A percentile compares a stretch with the other conserved stretches of the same genome.
Evolutionary conservation across 2,329 filamentous ascomycete genomes (phyloP).

Genomic region (Lizonia empirigonia): DNA sequence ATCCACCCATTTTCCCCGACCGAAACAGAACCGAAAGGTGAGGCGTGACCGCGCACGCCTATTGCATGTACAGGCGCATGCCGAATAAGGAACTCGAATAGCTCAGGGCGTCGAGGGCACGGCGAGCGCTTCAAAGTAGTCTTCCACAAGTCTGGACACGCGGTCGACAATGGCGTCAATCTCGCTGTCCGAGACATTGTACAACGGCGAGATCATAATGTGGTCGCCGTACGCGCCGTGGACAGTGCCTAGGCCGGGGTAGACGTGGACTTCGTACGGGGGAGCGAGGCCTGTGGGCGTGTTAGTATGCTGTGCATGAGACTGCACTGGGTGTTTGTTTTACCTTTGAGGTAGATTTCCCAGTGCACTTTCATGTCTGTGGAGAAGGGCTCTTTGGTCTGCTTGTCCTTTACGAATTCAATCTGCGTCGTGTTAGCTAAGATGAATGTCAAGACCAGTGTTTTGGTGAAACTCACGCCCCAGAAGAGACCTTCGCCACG

Average conservation of each 20-base stretch:
- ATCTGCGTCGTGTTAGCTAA: conserved; percentile 47
- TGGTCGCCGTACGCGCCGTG: conserved; percentile 69
- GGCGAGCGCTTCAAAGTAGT: conserved; percentile 48
- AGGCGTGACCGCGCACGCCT: no score
- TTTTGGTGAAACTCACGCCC: conserved; percentile 52
- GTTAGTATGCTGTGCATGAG: conserved; percentile 7
- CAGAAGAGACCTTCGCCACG: conserved; percentile 65
- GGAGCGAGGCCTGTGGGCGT: conserved; percentile 45
- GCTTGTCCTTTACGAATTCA: conserved; percentile 63
- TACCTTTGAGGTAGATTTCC: conserved; percentile 59
- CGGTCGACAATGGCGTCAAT: conserved; percentile 61
- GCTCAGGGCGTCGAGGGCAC: neutral
- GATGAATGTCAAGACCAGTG: no score
- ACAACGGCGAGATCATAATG: conserved; percentile 71
- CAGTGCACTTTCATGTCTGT: conserved; percentile 53
- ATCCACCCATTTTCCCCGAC: conserved; percentile 1
- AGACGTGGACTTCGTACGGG: conserved; percentile 62
- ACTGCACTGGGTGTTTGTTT: neutral
- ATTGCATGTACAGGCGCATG: no score
- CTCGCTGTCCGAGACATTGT: conserved; percentile 64
- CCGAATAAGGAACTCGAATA: neutral
- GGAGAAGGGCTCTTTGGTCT: conserved; percentile 60
- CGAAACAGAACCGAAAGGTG: neutral
- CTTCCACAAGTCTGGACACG: conserved; percentile 58
- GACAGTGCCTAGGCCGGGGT: conserved; percentile 66